phyloP scores from a whole-genome alignment of 2,329 filamentous ascomycete genomes.

The Exophiala bonariae region DNA sequence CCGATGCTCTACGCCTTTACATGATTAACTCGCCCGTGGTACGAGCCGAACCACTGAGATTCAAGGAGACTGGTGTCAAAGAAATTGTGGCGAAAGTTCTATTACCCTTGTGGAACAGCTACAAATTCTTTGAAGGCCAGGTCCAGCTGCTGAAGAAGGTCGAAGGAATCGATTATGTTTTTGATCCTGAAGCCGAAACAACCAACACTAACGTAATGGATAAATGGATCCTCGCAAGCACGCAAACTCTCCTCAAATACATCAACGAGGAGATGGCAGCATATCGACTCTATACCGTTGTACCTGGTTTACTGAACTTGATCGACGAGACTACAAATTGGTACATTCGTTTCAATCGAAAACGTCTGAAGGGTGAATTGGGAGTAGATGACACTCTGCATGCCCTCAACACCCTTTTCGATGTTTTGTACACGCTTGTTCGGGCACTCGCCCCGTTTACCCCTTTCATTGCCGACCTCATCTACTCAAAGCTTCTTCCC shows the following conservation, averaged over 20 bases:
- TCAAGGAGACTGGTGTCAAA: slow-evolving; percentile 84
- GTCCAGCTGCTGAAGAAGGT: slow-evolving; percentile 82
- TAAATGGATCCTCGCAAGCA: slow-evolving; percentile 83
- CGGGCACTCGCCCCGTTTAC: slow-evolving; percentile 90
- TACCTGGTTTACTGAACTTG: slow-evolving; percentile 72
- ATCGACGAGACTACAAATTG: slow-evolving; percentile 91
- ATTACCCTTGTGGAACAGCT: slow-evolving; percentile 85
- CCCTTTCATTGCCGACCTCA: slow-evolving; percentile 92
- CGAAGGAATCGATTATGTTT: slow-evolving; percentile 70
- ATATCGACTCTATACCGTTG: slow-evolving; percentile 79
- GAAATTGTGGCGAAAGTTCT: slow-evolving; percentile 86
- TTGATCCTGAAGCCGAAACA: slow-evolving; percentile 69
- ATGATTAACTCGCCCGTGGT: slow-evolving; percentile 91
- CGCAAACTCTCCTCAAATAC: slow-evolving; percentile 80
- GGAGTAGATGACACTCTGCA: slow-evolving; percentile 83
- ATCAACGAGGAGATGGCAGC: slow-evolving; percentile 83
- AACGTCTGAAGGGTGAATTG: slow-evolving; percentile 81
- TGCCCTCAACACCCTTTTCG: slow-evolving; percentile 90
- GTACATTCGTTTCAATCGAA: slow-evolving; percentile 89
- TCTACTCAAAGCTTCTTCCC: slow-evolving; percentile 80
- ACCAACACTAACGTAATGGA: slow-evolving; percentile 86
- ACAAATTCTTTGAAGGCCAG: slow-evolving; percentile 87
- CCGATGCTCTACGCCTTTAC: slow-evolving; percentile 86
- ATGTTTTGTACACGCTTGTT: slow-evolving; percentile 86
- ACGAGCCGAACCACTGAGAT: slow-evolving; percentile 77